These are phyloP conservation scores for Macrocystidia cucumis DNA, from an alignment of 1,284 basidiomycete species.

Conservation along the genomic window DNA sequence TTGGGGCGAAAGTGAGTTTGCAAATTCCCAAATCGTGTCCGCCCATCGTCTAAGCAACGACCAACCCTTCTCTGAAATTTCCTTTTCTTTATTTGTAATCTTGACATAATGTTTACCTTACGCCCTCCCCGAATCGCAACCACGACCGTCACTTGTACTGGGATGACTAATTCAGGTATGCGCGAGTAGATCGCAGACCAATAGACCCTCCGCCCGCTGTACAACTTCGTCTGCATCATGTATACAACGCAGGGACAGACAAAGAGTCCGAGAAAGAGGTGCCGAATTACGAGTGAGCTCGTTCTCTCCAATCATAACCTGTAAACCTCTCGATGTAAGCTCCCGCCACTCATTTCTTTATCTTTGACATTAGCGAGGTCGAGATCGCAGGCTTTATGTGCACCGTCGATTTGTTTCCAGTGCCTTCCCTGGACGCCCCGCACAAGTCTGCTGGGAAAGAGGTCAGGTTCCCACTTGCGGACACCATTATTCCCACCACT, in stretches of 20 bases:
- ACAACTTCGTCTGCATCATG: conserved; percentile 38
- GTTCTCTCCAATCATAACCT: conserved; percentile 1
- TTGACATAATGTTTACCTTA: no score
- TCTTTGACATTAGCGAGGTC: conserved; percentile 25
- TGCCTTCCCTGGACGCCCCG: conserved; percentile 17
- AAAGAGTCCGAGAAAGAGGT: conserved; percentile 35
- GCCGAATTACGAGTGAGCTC: conserved; percentile 34
- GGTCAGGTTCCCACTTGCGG: conserved; percentile 6
- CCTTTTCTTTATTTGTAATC: no score
- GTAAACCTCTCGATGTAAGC: no score
- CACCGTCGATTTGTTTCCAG: conserved; percentile 51
- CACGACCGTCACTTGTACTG: no score
- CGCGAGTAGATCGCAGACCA: conserved; percentile 51
- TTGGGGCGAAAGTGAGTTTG: conserved; percentile 51
- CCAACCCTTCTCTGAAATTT: no score
- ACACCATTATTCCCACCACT: conserved; percentile 5
- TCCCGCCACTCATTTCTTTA: no score
- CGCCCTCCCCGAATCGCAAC: no score
- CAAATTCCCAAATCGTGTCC: no score
- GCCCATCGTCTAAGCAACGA: no score
- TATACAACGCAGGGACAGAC: conserved; percentile 31
- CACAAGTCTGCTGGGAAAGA: conserved; percentile 6
- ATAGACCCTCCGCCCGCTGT: conserved; percentile 62
- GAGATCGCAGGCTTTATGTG: conserved; percentile 48
- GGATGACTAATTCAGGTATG: conserved; percentile 35